Percentiles rank a stretch among this genome's conserved stretches.
These are phyloP conservation scores for Juglanconis oblonga DNA, from an alignment of 2,329 filamentous ascomycete species.

Conservation along the genomic window DNA sequence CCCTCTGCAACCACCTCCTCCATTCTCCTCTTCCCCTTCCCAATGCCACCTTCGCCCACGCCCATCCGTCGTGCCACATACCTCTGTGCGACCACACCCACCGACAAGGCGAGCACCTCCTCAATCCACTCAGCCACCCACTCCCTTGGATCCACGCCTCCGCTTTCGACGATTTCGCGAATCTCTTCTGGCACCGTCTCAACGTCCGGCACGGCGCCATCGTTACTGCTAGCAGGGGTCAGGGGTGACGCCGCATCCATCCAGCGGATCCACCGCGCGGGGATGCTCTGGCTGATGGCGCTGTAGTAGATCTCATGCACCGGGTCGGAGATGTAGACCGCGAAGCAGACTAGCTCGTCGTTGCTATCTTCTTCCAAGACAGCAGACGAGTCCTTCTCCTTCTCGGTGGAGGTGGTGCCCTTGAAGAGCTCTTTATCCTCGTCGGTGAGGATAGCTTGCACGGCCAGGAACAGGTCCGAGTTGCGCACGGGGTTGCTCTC, in stretches of 20 bases:
- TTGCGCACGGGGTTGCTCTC: constrained; percentile 87
- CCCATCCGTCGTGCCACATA: constrained; percentile 97
- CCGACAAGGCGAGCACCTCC: constrained; percentile 72
- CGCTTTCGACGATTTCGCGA: constrained; percentile 72
- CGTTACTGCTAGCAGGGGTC: constrained; percentile 51
- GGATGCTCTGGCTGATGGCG: constrained; percentile 78
- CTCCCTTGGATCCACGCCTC: constrained; percentile 84
- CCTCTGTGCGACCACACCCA: constrained; percentile 86
- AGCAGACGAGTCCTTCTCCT: constrained; percentile 52
- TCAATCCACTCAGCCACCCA: constrained; percentile 99
- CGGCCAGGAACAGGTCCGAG: constrained; percentile 91
- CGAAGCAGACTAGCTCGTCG: constrained; percentile 69
- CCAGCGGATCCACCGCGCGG: constrained; percentile 86
- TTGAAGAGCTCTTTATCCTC: constrained; percentile 67
- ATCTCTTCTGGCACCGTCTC: constrained; percentile 75
- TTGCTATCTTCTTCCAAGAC: constrained; percentile 49
- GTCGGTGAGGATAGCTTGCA: constrained; percentile 77
- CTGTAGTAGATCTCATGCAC: constrained; percentile 87
- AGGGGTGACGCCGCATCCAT: constrained; percentile 70
- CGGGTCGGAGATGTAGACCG: constrained; percentile 79
- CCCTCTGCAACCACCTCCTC: constrained; percentile 55
- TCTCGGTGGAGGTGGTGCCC: constrained; percentile 48
- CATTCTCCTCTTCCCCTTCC: constrained; percentile 58
- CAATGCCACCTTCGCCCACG: constrained; percentile 74
- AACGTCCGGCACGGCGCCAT: constrained; percentile 34